Conservation (phyloP, 805 yeast species). For the Lipomyces sp. region DNA sequence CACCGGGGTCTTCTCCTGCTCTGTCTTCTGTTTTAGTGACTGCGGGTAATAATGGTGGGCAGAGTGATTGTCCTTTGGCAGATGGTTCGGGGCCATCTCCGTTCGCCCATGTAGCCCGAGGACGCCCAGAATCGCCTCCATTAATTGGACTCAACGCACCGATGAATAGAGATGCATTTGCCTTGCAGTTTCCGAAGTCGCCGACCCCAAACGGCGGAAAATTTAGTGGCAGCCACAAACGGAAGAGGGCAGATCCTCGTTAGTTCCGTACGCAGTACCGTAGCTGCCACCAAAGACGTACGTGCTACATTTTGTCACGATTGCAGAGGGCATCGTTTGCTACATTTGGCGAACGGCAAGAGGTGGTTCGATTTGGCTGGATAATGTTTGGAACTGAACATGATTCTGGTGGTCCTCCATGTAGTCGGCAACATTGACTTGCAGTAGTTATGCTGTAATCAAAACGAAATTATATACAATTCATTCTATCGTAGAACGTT, state of each 20-base stretch:
- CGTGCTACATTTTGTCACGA: neutral
- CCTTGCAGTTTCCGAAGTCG: constrained; percentile 17
- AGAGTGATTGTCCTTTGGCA: neutral
- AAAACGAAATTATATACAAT: neutral
- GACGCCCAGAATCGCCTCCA: constrained; percentile 25
- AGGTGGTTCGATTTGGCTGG: neutral
- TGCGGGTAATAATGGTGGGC: neutral
- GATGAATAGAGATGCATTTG: constrained; percentile 3
- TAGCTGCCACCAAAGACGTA: neutral
- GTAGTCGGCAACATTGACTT: neutral
- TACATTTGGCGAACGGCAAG: neutral
- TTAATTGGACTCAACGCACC: constrained; percentile 25
- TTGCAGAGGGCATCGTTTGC: neutral
- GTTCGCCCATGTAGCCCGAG: neutral
- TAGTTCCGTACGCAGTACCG: neutral
- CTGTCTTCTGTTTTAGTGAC: neutral
- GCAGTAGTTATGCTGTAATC: neutral
- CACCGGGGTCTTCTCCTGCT: neutral
- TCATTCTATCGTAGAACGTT: neutral
- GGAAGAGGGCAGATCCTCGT: neutral
- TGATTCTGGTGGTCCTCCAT: neutral
- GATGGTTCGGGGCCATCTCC: neutral
- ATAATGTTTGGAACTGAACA: neutral
- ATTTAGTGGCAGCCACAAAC: neutral
- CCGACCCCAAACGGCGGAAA: constrained; percentile 17